These are phyloP conservation scores for Iodosphaeria phyllophila DNA, from an alignment of 2,329 filamentous ascomycete genomes.

Conservation along the genomic window DNA sequence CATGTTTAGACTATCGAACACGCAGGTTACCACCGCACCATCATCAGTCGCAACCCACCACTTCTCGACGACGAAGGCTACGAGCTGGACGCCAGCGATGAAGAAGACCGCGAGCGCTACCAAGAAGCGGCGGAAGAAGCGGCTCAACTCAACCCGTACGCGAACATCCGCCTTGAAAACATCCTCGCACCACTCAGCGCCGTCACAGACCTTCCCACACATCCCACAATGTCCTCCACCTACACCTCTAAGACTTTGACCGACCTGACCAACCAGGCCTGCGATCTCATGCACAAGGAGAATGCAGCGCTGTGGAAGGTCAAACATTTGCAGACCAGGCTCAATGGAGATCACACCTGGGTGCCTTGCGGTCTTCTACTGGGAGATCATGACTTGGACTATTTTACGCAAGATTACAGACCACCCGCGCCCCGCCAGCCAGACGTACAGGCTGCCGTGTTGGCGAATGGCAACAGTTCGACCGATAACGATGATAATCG, in stretches of 20 bases:
- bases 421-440: no score
- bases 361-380: slow-evolving; percentile 40
- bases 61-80: slow-evolving; percentile 64
- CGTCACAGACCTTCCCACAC: slow-evolving; percentile 53
- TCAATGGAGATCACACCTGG: slow-evolving; percentile 60
- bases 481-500: slow-evolving; percentile 3
- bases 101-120: slow-evolving; percentile 47
- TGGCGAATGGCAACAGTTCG: no score
- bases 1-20: slow-evolving; percentile 45
- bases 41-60: slow-evolving; percentile 56
- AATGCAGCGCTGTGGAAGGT: slow-evolving; percentile 54
- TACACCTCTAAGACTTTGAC: slow-evolving; percentile 58
- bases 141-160: slow-evolving; percentile 58
- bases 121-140: slow-evolving; percentile 41
- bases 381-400: slow-evolving; percentile 32
- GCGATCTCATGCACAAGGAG: slow-evolving; percentile 56
- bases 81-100: slow-evolving; percentile 54
- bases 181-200: slow-evolving; percentile 59
- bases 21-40: slow-evolving; percentile 51
- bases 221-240: slow-evolving; percentile 55
- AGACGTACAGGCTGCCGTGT: no score
- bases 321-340: slow-evolving; percentile 51
- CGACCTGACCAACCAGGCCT: slow-evolving; percentile 50
- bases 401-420: slow-evolving; percentile 32
- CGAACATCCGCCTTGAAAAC: slow-evolving; percentile 42